Evolutionary conservation across 331 rosid genomes (phyloP).

Genomic region (Ulmus americana): DNA sequence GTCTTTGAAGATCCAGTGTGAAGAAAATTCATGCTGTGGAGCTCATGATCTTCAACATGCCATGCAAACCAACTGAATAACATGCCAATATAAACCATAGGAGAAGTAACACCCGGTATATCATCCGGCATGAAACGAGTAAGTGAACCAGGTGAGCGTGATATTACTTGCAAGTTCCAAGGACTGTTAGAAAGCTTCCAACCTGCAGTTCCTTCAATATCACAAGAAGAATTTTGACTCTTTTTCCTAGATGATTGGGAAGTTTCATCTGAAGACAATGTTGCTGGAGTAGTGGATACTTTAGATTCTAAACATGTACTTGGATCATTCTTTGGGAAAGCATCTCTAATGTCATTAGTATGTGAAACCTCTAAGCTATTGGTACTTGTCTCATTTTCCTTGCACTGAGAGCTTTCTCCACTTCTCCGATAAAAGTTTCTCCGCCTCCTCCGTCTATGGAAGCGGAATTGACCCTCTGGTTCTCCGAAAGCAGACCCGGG

Average conservation of each 20-base stretch:
- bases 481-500: conserved; percentile 96
- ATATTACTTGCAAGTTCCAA: conserved; percentile 94
- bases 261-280: conserved; percentile 36
- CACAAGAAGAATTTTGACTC: conserved; percentile 38
- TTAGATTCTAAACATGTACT: conserved; percentile 32
- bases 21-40: conserved; percentile 96
- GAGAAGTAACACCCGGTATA: conserved; percentile 98
- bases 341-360: conserved; percentile 24
- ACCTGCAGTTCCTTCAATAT: conserved; percentile 86
- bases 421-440: conserved; percentile 65
- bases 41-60: conserved; percentile 99
- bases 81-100: conserved; percentile 98
- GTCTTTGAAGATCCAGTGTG: conserved; percentile 94
- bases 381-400: conserved; percentile 30
- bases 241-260: conserved; percentile 41
- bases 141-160: conserved; percentile 87
- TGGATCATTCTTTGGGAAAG: conserved; percentile 25
- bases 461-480: conserved; percentile 58
- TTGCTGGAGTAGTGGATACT: conserved; percentile 28
- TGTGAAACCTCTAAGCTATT: conserved; percentile 22
- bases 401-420: conserved; percentile 38
- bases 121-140: conserved; percentile 98
- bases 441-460: conserved; percentile 63
- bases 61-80: conserved; percentile 99
- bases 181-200: conserved; percentile 99